Evolutionary conservation across 2,329 filamentous ascomycete species (phyloP).

Genomic region (Pseudocercospora ulei): DNA sequence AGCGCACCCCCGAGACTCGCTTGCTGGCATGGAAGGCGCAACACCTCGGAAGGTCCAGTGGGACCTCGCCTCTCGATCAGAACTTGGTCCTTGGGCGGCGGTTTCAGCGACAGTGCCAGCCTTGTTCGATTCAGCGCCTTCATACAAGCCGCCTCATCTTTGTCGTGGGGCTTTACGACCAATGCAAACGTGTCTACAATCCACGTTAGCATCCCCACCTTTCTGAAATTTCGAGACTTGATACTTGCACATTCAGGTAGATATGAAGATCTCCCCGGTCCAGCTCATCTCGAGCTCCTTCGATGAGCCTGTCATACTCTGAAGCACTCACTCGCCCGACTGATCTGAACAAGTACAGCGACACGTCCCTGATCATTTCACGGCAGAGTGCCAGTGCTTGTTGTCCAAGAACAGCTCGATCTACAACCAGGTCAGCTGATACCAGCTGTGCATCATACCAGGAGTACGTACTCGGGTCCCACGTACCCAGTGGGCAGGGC

Average conservation of each 20-base stretch:
- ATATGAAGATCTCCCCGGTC: conserved; percentile 15
- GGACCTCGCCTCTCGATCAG: too few species aligned
- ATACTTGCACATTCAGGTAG: conserved; percentile 22
- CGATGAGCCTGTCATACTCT: conserved; percentile 18
- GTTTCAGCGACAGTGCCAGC: too few species aligned
- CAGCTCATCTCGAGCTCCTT: conserved; percentile 19
- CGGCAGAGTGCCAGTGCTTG: conserved; percentile 2
- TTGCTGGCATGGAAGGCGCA: too few species aligned
- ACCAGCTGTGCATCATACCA: too few species aligned
- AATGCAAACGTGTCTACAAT: conserved; percentile 6
- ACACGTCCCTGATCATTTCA: conserved; percentile 19
- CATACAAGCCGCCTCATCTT: not conserved
- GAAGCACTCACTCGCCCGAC: conserved; percentile 12
- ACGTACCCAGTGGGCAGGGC: conserved; percentile 11
- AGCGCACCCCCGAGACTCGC: too few species aligned
- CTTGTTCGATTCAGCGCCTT: too few species aligned
- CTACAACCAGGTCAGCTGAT: conserved; percentile 2
- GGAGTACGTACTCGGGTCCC: conserved; percentile 6
- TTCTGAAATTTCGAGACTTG: not conserved
- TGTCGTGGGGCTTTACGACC: conserved; percentile 2
- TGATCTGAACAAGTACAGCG: conserved; percentile 19
- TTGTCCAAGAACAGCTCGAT: conserved; percentile 6
- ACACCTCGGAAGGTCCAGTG: too few species aligned
- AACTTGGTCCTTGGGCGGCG: too few species aligned
- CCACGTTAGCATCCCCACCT: not conserved